Evolutionary conservation across 1,139 yeast genomes (phyloP).

Genomic region (Torulaspora pretoriensis): DNA sequence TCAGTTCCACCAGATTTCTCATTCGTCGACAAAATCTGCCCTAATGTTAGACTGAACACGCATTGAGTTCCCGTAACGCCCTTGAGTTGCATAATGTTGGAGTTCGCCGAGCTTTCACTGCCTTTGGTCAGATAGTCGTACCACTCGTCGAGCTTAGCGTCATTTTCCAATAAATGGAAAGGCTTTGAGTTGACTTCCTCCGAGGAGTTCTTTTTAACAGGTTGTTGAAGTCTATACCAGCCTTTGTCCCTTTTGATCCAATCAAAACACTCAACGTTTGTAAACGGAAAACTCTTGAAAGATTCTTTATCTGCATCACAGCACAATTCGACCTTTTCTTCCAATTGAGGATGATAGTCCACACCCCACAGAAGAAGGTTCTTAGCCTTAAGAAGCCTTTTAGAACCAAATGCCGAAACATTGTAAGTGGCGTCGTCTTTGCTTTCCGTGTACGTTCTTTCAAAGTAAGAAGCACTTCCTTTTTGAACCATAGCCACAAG

Average conservation of each 20-base stretch:
- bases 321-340: conserved; percentile 14
- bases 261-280: conserved; percentile 28
- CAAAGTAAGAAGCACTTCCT: conserved; percentile 26
- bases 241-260: conserved; percentile 26
- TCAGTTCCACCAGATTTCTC: conserved; percentile 9
- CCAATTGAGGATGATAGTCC: conserved; percentile 20
- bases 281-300: conserved; percentile 25
- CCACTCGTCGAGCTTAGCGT: conserved; percentile 17
- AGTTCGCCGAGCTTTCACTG: neutral
- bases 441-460: conserved; percentile 11
- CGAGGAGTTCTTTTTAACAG: conserved; percentile 9
- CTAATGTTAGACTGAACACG: conserved; percentile 29
- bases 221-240: conserved; percentile 29
- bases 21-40: conserved; percentile 24
- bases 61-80: conserved; percentile 7
- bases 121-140: conserved; percentile 14
- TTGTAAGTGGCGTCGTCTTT: conserved; percentile 15
- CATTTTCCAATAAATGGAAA: conserved; percentile 5
- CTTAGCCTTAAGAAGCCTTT: conserved; percentile 27
- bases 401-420: conserved; percentile 31
- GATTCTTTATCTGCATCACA: conserved; percentile 8
- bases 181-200: neutral
- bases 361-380: conserved; percentile 28
- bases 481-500: conserved; percentile 23
- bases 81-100: conserved; percentile 5